phyloP scores from a whole-genome alignment of 352 stramenopile species.

The Globisporangium mamillatum region DNA sequence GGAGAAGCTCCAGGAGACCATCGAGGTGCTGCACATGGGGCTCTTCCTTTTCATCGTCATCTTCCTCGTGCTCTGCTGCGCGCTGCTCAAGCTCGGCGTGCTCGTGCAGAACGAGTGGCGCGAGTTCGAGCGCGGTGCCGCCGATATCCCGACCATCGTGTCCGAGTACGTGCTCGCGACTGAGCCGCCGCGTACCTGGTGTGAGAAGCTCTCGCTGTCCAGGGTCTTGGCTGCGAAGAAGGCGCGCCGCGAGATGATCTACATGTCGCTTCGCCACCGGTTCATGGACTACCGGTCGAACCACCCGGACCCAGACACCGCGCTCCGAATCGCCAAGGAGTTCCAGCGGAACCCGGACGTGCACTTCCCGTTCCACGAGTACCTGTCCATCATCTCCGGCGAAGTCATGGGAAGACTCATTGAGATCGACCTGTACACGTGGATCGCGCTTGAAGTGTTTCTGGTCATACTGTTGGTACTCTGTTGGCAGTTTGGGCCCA shows the following conservation, averaged over 20 bases:
- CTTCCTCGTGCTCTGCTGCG: constrained; percentile 68
- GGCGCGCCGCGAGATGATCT: constrained; percentile 56
- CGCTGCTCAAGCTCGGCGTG: constrained; percentile 59
- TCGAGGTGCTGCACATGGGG: constrained; percentile 75
- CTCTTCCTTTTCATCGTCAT: constrained; percentile 84
- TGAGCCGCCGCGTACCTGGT: constrained; percentile 38
- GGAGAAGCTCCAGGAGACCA: constrained; percentile 62
- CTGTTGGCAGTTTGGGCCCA: constrained; percentile 36
- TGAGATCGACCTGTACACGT: constrained; percentile 69
- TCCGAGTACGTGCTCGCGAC: constrained; percentile 59
- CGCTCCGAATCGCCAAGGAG: constrained; percentile 45
- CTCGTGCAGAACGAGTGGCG: constrained; percentile 66
- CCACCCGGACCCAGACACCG: constrained; percentile 46
- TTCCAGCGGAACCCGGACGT: constrained; percentile 57
- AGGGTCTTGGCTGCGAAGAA: constrained; percentile 32
- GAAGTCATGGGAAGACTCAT: constrained; percentile 72
- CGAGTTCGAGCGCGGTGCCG: constrained; percentile 60
- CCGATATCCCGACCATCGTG: constrained; percentile 50
- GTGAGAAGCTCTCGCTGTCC: constrained; percentile 32
- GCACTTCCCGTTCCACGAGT: constrained; percentile 76
- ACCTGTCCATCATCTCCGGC: constrained; percentile 72
- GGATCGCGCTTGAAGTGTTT: constrained; percentile 54
- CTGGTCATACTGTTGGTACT: constrained; percentile 43
- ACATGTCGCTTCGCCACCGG: constrained; percentile 53
- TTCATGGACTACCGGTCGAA: constrained; percentile 77